Evolutionary conservation across 352 stramenopile species (phyloP), one percentile per base, ranked within the genome.

Genomic region (Phytophthora nicotianae): DNA sequence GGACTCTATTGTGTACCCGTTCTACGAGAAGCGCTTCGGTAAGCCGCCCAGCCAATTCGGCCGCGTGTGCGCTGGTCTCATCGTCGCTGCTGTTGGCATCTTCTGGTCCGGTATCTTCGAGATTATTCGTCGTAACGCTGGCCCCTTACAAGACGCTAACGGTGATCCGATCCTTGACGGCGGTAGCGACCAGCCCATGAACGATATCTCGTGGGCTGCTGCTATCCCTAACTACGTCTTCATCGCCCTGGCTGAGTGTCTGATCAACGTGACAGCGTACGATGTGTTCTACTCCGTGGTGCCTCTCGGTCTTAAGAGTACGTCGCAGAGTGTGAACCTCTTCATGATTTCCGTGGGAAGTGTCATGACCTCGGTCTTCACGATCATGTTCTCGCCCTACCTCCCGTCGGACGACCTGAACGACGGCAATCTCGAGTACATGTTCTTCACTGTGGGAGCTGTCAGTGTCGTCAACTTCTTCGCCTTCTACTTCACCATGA

Each of bases 211-310:
- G 26, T 96, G 87, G 87, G 85, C 62, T 13, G 91, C 89, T 50
- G 86, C 86, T 0, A 70, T 94, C 37, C 85, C 85, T 1, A 92
- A 91, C 73, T 96, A 96, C 65, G 72, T 94, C 23, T 51, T 93
- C 53, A 81, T 86, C 55, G 84, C 84, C 8, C 72, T 96, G n/a
- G 85, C 85, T 19, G 87, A 93, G 65, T 96, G 87, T 51, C 67
- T 96, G 45, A 96, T 96, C 72, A 93, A 96, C 68, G 85, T 93
- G 40, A 94, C 83, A 29, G 85, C 87, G 27, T 96, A 91, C 74
- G 87, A 96, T 65, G 58, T 96, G 52, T 92, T 94, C 55, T 96
- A 96, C 83, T 90, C 79, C 48, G 77, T 93, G 70, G 87, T 96
- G 46, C 87, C 87, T 48, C 63, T 94, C 60, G 88, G 92, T 60